Conservation (phyloP, 768 basidiomycete species). For the Amanita rimosa region DNA sequence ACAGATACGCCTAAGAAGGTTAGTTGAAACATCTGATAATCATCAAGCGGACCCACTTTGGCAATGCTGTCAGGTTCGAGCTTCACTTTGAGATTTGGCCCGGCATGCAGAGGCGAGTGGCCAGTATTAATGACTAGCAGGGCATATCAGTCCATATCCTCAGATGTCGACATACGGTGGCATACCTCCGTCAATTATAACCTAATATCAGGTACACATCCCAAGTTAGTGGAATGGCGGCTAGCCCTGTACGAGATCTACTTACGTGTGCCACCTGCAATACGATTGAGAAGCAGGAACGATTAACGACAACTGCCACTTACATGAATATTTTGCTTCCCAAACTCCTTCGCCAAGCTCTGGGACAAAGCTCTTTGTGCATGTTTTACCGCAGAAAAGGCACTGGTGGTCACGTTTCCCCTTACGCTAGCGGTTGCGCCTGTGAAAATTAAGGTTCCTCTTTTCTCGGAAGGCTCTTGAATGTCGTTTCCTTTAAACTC, state of each 20-base stretch:
- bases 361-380: slow-evolving; percentile 55
- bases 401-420: slow-evolving; percentile 51
- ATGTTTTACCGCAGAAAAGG: slow-evolving; percentile 54
- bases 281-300: neutral
- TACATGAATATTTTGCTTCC: slow-evolving; percentile 65
- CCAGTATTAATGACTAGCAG: slow-evolving; percentile 23
- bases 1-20: slow-evolving; percentile 43
- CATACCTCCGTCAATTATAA: slow-evolving; percentile 58
- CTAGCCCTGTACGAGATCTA: slow-evolving; percentile 5
- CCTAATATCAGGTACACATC: slow-evolving; percentile 20
- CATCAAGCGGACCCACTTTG: slow-evolving; percentile 27
- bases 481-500: slow-evolving; percentile 48
- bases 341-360: slow-evolving; percentile 67
- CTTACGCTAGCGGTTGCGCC: slow-evolving; percentile 60
- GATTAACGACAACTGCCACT: slow-evolving; percentile 5
- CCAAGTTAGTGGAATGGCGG: neutral
- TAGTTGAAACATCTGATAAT: neutral
- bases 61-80: slow-evolving; percentile 64
- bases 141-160: neutral
- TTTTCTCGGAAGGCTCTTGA: slow-evolving; percentile 36
- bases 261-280: slow-evolving; percentile 53
- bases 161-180: neutral
- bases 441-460: slow-evolving; percentile 60
- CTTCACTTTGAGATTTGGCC: slow-evolving; percentile 30
- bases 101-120: slow-evolving; percentile 11